Base-by-base conservation (phyloP, 441 rosid species). In the Kokia cookei region DNA sequence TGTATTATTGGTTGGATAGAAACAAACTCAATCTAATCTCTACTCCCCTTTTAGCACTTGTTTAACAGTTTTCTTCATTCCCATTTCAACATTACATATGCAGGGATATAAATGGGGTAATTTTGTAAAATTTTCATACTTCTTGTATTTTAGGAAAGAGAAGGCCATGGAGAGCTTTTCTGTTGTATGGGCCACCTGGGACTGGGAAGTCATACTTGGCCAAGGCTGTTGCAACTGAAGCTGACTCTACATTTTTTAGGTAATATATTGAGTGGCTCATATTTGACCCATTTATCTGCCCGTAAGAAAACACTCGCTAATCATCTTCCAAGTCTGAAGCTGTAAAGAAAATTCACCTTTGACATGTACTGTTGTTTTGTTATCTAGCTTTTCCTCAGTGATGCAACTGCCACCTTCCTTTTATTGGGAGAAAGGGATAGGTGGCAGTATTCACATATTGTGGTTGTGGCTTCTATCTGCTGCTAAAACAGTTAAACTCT, bases 151-250 rank as follows among this genome's bases (percentile, higher is more conserved):
- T 82, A 95, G 99, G 99, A 54, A 96, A 93, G 90, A 91, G 99
- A 62, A 86, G 84, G 51, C 99, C 98, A 0, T 96, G 99, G 98
- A 86, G 98, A 83, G 99, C 99, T 65, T 96, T 96, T 80, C 86
- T 95, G 51, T 82, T 95, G 48, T 45, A 45, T 45, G 48, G 48
- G 1, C 48, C 48, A 45, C 48, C 48, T 45, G 48, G 48, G 14
- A 45, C 48, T 11, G 48, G 48, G 48, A 45, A 45, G 48, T 45
- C 48, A 45, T 45, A 45, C 48, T 45, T 45, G 14, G 48, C 48
- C 48, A 45, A 45, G 48, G 48, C 48, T 45, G 48, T 45, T 45
- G 48, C 48, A 10, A 45, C 48, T 45, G 48, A 45, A 45, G 48
- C 48, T 10, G 48, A 45, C 48, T 45, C 48, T 45, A 93, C 98